A percentile compares a stretch with the other conserved stretches of the same genome.
These are phyloP conservation scores for Jaltomata sinuosa DNA, from an alignment of 257 asterid genomes.

Conservation along the genomic window DNA sequence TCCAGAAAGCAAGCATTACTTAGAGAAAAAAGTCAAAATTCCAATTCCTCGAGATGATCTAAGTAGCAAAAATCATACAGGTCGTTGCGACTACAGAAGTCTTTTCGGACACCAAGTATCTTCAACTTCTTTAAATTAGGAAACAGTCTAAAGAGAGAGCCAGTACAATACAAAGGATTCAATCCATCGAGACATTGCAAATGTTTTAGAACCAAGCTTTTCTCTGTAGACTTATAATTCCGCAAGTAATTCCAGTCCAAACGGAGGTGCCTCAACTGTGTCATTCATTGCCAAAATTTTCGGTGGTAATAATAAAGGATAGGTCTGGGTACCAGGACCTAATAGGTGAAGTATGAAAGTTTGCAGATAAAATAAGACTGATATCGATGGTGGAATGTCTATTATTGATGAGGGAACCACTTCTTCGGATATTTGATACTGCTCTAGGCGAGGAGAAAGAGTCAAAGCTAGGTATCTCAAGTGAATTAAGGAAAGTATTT, in stretches of 20 bases:
- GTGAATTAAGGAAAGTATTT: background rate
- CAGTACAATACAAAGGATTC: constrained; percentile 2
- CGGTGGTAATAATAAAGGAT: background rate
- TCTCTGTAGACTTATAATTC: background rate
- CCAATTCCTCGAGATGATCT: background rate
- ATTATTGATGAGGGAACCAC: too few relatives aligned
- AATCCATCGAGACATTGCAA: background rate
- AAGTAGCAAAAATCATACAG: background rate
- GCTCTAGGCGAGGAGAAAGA: background rate
- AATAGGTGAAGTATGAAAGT: background rate
- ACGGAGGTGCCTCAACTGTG: constrained; percentile 10
- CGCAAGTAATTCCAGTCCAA: background rate
- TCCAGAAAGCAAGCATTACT: too few relatives aligned
- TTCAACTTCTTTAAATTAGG: constrained; percentile 18
- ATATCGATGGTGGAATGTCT: background rate
- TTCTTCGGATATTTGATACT: too few relatives aligned
- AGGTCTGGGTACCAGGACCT: too few relatives aligned
- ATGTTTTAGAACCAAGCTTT: background rate
- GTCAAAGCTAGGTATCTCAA: background rate
- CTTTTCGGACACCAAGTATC: background rate
- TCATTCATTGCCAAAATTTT: constrained; percentile 10
- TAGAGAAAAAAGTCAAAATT: too few relatives aligned
- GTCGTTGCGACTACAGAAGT: background rate
- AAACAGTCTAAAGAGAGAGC: background rate
- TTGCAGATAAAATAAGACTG: background rate